A percentile compares a stretch with the other conserved stretches of the same genome.
Evolutionary conservation across 257 asterid genomes (phyloP).

Genomic region (Ilex asprella): DNA sequence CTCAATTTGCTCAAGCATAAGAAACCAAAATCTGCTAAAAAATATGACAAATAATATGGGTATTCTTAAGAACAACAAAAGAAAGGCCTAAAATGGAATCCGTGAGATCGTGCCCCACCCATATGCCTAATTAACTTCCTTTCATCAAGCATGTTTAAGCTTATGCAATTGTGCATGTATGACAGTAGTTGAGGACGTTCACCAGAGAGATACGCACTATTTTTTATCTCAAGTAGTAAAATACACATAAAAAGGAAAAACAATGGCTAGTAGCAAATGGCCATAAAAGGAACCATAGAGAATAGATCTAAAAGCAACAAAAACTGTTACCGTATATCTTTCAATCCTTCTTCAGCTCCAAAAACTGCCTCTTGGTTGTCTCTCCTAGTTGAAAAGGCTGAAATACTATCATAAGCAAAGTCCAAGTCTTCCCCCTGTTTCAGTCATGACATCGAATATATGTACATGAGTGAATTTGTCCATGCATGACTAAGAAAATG

Average conservation of each 20-base stretch:
- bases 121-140: not conserved
- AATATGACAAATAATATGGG: not conserved
- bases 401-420: constrained; percentile 95
- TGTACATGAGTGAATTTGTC: not conserved
- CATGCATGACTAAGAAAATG: not conserved
- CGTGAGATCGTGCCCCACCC: not conserved
- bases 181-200: not conserved
- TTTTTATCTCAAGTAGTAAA: not conserved
- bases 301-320: not conserved
- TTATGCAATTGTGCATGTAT: too few relatives aligned
- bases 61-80: not conserved
- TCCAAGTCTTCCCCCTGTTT: constrained; percentile 92
- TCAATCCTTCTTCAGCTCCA: constrained; percentile 97
- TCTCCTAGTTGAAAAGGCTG: constrained; percentile 93
- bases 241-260: not conserved
- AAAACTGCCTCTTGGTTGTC: constrained; percentile 98
- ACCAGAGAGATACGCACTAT: too few relatives aligned
- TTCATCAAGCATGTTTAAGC: not conserved
- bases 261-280: not conserved
- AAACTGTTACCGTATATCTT: constrained; percentile 69
- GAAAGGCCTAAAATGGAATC: not conserved
- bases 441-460: constrained; percentile 13
- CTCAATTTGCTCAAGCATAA: not conserved
- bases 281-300: not conserved
- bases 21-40: not conserved